Evolutionary conservation across 2,329 filamentous ascomycete species (phyloP).

Genomic region (Colletotrichum paranaense): DNA sequence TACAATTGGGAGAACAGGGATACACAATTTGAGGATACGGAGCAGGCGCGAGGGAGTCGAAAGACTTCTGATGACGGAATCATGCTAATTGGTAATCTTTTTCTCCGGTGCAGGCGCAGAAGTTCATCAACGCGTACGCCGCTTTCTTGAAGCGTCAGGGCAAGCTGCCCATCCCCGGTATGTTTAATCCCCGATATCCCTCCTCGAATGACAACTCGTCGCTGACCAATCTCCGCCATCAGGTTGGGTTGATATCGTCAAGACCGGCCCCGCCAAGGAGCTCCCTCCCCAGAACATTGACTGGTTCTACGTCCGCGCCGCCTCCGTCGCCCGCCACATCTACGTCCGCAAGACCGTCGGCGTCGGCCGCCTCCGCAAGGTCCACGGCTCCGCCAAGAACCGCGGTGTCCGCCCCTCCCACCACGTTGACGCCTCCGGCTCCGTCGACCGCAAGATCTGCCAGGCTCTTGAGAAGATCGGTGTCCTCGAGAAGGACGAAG

Average conservation of each 20-base stretch:
- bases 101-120: conserved; percentile 74
- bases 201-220: conserved; percentile 13
- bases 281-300: conserved; percentile 97
- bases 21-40: conserved; percentile 44
- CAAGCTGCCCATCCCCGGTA: conserved; percentile 91
- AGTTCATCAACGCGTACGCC: conserved; percentile 89
- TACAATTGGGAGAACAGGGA: not conserved
- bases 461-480: conserved; percentile 99
- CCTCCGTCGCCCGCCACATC: conserved; percentile 95
- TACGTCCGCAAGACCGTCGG: conserved; percentile 99
- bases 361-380: conserved; percentile 96
- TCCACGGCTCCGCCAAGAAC: conserved; percentile 97
- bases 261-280: conserved; percentile 97
- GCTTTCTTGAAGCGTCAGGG: conserved; percentile 94
- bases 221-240: conserved; percentile 31
- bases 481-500: conserved; percentile 96
- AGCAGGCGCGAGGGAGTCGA: conserved; percentile 80
- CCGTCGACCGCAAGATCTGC: conserved; percentile 96
- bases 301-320: conserved; percentile 94
- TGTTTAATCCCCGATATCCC: conserved; percentile 47
- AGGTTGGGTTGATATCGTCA: conserved; percentile 99
- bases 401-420: conserved; percentile 90
- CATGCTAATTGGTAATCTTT: conserved; percentile 70
- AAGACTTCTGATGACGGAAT: conserved; percentile 81
- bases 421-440: conserved; percentile 95